Conservation (phyloP, 495 filamentous ascomycete species). For the Aspergillus egyptiacus region DNA sequence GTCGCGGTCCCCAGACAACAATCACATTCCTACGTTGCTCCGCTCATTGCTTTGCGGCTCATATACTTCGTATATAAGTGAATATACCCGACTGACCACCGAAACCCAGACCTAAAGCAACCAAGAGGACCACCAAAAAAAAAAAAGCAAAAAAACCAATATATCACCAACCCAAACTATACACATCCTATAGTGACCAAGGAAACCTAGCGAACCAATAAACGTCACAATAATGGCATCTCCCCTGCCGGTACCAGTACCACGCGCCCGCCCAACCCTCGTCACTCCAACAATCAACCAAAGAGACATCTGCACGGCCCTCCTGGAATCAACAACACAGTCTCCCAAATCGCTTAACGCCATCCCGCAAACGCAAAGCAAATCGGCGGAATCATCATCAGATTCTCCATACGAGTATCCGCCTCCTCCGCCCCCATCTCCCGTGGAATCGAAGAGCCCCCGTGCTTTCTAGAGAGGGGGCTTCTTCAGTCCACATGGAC, state of each 20-base stretch:
- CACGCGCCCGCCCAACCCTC: constrained; percentile 19
- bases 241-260: constrained; percentile 15
- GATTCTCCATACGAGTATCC: constrained; percentile 23
- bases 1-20: neutral
- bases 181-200: neutral
- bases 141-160: neutral
- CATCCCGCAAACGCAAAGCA: neutral
- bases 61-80: neutral
- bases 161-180: neutral
- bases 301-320: constrained; percentile 35
- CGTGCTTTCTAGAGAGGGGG: constrained; percentile 1
- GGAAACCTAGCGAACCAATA: neutral
- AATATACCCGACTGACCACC: neutral
- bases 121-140: neutral
- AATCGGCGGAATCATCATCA: constrained; percentile 1
- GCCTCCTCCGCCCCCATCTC: constrained; percentile 43
- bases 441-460: constrained; percentile 31
- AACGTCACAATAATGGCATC: constrained; percentile 19
- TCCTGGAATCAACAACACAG: constrained; percentile 30
- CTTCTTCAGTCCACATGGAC: neutral
- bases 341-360: constrained; percentile 28
- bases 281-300: constrained; percentile 34
- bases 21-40: neutral
- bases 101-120: neutral
- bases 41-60: too few species aligned